Conservation (phyloP, 495 filamentous ascomycete genomes). For the Astrothelium macrocarpum region DNA sequence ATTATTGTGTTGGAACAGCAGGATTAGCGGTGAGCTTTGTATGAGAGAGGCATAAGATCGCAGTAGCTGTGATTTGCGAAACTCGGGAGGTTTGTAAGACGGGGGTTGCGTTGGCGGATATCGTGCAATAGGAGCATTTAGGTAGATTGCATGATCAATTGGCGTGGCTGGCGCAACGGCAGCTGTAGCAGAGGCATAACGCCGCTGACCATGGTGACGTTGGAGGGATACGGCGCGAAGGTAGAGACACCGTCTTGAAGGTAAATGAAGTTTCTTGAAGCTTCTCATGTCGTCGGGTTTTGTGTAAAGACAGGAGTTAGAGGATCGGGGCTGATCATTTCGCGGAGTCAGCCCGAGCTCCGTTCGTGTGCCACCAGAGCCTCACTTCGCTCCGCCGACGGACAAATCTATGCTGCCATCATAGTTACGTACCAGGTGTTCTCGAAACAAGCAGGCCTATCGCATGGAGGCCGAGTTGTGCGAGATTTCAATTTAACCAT, state of each 20-base stretch:
- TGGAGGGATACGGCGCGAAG: conserved; percentile 1
- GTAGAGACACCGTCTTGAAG: background rate
- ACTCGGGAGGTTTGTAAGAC: conserved; percentile 73
- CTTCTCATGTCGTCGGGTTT: too few species aligned
- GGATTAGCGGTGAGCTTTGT: conserved; percentile 74
- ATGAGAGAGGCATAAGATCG: conserved; percentile 89
- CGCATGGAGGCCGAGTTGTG: too few species aligned
- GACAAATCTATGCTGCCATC: too few species aligned
- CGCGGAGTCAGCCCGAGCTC: too few species aligned
- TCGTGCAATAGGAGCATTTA: conserved; percentile 42
- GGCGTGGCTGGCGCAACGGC: conserved; percentile 42
- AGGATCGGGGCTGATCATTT: too few species aligned
- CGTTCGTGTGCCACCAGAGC: too few species aligned
- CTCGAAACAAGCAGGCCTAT: too few species aligned
- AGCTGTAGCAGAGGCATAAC: conserved; percentile 35
- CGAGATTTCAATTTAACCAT: too few species aligned
- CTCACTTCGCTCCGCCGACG: too few species aligned
- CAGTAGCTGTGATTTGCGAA: conserved; percentile 89
- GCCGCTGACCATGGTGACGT: conserved; percentile 37
- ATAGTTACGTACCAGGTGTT: too few species aligned
- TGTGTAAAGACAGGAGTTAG: too few species aligned
- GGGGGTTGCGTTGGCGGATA: conserved; percentile 72
- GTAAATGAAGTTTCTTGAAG: background rate
- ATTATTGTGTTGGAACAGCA: conserved; percentile 97
- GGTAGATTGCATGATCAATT: conserved; percentile 42